Conservation (phyloP, 78 protist genomes). For the Pigoraptor vietnamica region DNA sequence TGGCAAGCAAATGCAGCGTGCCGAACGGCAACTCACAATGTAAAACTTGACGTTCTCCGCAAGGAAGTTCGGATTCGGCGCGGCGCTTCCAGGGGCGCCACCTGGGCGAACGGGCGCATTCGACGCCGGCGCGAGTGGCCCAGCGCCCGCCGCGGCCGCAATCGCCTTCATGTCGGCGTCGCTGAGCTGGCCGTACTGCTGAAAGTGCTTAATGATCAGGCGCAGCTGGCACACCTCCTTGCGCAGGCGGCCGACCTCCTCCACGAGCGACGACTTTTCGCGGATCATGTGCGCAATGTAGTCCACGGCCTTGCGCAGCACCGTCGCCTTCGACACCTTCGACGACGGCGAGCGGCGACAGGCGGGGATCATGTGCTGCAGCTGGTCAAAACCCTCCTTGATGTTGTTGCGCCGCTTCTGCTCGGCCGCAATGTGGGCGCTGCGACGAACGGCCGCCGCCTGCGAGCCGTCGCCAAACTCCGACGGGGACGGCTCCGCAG, state of each 20-base stretch:
- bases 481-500: background rate
- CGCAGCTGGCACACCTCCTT: slow-evolving; percentile 23
- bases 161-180: background rate
- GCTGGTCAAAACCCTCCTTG: slow-evolving; percentile 36
- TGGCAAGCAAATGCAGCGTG: background rate
- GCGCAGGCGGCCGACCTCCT: slow-evolving; percentile 14
- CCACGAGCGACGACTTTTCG: slow-evolving; percentile 13
- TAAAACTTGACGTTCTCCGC: background rate
- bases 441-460: slow-evolving; percentile 4
- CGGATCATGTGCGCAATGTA: slow-evolving; percentile 8
- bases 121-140: background rate
- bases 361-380: slow-evolving; percentile 33
- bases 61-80: background rate
- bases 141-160: background rate
- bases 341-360: background rate
- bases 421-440: slow-evolving; percentile 27
- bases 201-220: slow-evolving; percentile 6
- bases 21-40: background rate
- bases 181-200: background rate
- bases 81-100: background rate
- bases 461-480: background rate
- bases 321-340: slow-evolving; percentile 7
- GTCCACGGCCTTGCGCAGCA: slow-evolving; percentile 25
- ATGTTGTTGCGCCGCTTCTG: slow-evolving; percentile 32
- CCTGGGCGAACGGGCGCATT: background rate